Conservation (phyloP, 306 rosid species). For the Dalbergia cochinchinensis region DNA sequence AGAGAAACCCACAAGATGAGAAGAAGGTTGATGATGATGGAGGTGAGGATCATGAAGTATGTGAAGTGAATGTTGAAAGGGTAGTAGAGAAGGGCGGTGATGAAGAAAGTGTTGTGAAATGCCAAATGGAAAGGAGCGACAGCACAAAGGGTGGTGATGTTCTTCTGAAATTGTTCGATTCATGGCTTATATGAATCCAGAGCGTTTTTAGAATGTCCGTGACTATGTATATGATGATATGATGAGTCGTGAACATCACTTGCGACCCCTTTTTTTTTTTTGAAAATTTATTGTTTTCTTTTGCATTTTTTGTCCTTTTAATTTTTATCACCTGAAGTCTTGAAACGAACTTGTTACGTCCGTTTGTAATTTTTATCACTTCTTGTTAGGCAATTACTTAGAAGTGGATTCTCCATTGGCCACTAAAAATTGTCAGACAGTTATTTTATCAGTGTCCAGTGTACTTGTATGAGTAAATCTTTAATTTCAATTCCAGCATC, state of each 20-base stretch:
- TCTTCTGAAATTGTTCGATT: conserved; percentile 70
- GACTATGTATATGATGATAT: neutral
- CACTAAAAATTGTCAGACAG: neutral
- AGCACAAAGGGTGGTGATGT: conserved; percentile 44
- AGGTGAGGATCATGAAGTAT: neutral
- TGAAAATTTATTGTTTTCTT: neutral
- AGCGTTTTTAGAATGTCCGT: neutral
- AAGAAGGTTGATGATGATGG: neutral
- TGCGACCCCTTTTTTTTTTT: neutral
- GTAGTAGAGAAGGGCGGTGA: neutral
- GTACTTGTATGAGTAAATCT: neutral
- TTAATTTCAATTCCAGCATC: neutral
- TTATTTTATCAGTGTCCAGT: neutral
- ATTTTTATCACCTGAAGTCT: conserved; percentile 7
- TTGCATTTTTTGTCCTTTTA: conserved; percentile 22
- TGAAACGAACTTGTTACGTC: conserved; percentile 9
- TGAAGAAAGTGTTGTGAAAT: conserved; percentile 19
- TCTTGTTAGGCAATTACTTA: neutral
- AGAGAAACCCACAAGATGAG: conserved; percentile 22
- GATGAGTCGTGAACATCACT: neutral
- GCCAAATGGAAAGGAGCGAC: conserved; percentile 19
- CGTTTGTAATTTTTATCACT: conserved; percentile 1
- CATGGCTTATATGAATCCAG: conserved; percentile 67
- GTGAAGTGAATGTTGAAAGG: conserved; percentile 10
- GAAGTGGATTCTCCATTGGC: neutral